phyloP scores from a whole-genome alignment of 2,329 filamentous ascomycete species.

The Diaporthe eres region DNA sequence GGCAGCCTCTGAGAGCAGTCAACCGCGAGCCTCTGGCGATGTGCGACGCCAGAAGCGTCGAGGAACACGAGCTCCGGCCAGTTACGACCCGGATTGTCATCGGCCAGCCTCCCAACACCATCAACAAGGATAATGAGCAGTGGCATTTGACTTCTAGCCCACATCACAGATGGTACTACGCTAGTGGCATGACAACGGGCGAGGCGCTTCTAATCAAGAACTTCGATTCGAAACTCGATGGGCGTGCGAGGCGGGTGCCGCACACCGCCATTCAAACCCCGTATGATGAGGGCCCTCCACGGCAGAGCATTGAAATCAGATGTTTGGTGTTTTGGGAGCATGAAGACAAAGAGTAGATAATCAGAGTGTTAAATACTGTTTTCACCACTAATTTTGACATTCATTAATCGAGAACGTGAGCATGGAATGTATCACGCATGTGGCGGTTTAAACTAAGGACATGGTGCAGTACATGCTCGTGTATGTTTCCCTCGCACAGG shows the following conservation, averaged over 20 bases:
- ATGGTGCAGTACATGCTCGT: background rate
- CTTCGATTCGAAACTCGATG: slow-evolving; percentile 58
- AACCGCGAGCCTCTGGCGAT: slow-evolving; percentile 4
- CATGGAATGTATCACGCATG: background rate
- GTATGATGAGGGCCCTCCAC: slow-evolving; percentile 16
- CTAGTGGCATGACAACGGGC: slow-evolving; percentile 62
- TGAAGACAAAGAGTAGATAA: slow-evolving; percentile 2
- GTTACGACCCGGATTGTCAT: slow-evolving; percentile 12
- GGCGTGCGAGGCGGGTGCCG: slow-evolving; percentile 19
- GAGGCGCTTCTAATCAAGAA: slow-evolving; percentile 71
- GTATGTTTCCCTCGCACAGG: background rate
- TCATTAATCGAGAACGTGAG: background rate
- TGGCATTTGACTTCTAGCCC: slow-evolving; percentile 46
- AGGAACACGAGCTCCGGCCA: background rate
- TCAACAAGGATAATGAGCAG: slow-evolving; percentile 12
- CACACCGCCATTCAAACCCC: slow-evolving; percentile 22
- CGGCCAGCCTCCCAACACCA: slow-evolving; percentile 1
- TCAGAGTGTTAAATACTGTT: background rate
- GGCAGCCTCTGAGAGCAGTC: slow-evolving; percentile 6
- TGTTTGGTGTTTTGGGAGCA: slow-evolving; percentile 32
- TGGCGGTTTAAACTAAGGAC: background rate
- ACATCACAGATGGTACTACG: slow-evolving; percentile 65
- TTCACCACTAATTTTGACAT: background rate
- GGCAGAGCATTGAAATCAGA: slow-evolving; percentile 39
- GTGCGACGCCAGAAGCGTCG: slow-evolving; percentile 4